phyloP scores from a whole-genome alignment of 257 asterid species.

The Fraxinus excelsior region DNA sequence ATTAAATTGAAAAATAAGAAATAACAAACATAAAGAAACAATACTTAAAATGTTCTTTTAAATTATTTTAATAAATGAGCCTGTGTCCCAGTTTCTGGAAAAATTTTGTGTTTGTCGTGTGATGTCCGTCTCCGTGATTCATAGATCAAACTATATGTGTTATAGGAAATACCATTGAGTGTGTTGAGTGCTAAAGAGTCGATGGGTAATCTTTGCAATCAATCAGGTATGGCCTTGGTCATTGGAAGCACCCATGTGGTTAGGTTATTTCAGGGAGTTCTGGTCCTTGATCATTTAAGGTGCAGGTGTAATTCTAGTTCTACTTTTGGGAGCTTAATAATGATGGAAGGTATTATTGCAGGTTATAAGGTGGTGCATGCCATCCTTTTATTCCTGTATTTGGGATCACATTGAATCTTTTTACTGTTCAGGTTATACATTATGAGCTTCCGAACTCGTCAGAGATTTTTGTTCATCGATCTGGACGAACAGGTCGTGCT shows the following conservation, averaged over 20 bases:
- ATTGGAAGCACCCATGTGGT: neutral
- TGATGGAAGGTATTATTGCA: neutral
- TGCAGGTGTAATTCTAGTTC: neutral
- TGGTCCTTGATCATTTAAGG: constrained; percentile 7
- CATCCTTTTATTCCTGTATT: neutral
- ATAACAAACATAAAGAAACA: neutral
- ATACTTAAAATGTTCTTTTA: no score
- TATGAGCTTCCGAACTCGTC: constrained; percentile 86
- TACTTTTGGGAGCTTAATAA: constrained; percentile 5
- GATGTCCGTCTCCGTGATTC: neutral
- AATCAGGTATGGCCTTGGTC: neutral
- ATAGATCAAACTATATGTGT: neutral
- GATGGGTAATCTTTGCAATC: constrained; percentile 16
- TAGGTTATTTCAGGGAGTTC: neutral
- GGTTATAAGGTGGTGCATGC: constrained; percentile 4
- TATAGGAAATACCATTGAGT: neutral
- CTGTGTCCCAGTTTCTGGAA: neutral
- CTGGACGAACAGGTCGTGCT: constrained; percentile 99
- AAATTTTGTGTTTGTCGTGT: neutral
- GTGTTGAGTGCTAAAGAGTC: neutral
- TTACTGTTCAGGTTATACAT: constrained; percentile 70
- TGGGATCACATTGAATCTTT: constrained; percentile 8
- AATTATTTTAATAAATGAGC: neutral
- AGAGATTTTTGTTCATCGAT: constrained; percentile 87
- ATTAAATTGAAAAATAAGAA: no score